Base-by-base conservation (phyloP, 1,284 basidiomycete genomes). In the Cutaneotrichosporon daszewskae region DNA sequence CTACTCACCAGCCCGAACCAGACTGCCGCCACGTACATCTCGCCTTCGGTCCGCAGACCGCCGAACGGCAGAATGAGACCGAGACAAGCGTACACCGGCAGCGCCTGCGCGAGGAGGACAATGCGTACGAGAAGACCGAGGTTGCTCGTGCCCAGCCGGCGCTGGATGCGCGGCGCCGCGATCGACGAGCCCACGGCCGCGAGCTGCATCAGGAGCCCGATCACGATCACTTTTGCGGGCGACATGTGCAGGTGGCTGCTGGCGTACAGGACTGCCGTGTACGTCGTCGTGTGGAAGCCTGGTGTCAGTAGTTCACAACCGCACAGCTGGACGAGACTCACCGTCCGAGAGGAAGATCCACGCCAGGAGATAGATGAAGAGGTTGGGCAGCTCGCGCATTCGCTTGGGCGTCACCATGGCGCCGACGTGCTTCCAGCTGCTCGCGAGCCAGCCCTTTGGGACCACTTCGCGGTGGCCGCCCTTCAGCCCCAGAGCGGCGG, bases 301-400 rank as follows among this genome's bases (percentile, higher is more conserved):
- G 38, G 12, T 2, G 29, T 42, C 34, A 47, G 19, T 9, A 43
- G 16, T 17, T n/a, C n/a, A 29, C 12, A 23, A 26, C 9, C 31
- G 4, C 3, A n/a, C 20, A 23, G 12, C 20, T 27, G 38, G 14
- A 14, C 20, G 20, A 48, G 13, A 38, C 78, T 39, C 40, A 86
- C 87, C 87, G 61, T 94, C 89, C 1, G 85, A 88, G 23, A 95
- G 78, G 12, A 94, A 76, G 62, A 94, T 89, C 88, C 90, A 94
- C 0, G 90, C 86, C 4, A 82, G 77, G 29, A 94, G 81, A 59
- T 87, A 92, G 47, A 77, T 76, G 73, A 91, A 95, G 0, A 89
- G 87, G 59, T 88, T 84, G 26, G 77, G 76, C n/a, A 92, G 73
- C 46, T 77, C 77, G 64, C 76, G 77, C 25, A 91, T 79, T 60